Base-by-base conservation (phyloP, 202 grass and related monocot genomes). In the Bolboschoenoplectus hybrid region DNA sequence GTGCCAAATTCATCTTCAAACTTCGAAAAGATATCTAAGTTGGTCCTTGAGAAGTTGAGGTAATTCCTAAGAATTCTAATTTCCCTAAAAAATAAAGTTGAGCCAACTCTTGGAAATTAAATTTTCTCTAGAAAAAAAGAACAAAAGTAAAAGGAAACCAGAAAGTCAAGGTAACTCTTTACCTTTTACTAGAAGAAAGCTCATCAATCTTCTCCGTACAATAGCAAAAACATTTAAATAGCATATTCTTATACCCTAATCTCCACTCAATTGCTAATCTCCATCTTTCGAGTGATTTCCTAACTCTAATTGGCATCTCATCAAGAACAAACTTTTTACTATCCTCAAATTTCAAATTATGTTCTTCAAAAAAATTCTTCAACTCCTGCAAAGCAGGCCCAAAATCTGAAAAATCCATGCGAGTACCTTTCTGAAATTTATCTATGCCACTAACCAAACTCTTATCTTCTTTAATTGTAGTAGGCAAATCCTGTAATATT, bases 181-280 rank as follows among this genome's bases (percentile, higher is more conserved):
- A 87, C 45, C 17, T 66, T 76, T 81, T 83, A 50, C 62, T 58
- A 87, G 52, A 88, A 43, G 62, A 87, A 86, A 94, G 85, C 49
- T 89, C 88, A 32, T 87, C 65, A 75, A 90, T 40, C 65, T 77
- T 62, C 73, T 82, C 73, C 89, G 87, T 81, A 84, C 90, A 94
- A 85, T 91, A 88, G 13, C 39, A 84, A 81, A 92, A 67, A 89
- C 92, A 94, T 51, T 89, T 94, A 12, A 70, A 81, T 64, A 97
- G 83, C 63, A 88, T 81, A 58, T 76, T 94, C 85, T 97, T 97
- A 80, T 92, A 94, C 70, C 44, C 93, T 55, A 82, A 92, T 92
- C 94, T 94, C 92, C 92, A 97, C 16, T 89, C 87, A 17, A 93
- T 81, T 16, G 92, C 92, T 62, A 92, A 93, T 94, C 87, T 81